These are phyloP conservation scores for Salvia miltiorrhiza DNA, from an alignment of 257 asterid genomes.

Conservation along the genomic window DNA sequence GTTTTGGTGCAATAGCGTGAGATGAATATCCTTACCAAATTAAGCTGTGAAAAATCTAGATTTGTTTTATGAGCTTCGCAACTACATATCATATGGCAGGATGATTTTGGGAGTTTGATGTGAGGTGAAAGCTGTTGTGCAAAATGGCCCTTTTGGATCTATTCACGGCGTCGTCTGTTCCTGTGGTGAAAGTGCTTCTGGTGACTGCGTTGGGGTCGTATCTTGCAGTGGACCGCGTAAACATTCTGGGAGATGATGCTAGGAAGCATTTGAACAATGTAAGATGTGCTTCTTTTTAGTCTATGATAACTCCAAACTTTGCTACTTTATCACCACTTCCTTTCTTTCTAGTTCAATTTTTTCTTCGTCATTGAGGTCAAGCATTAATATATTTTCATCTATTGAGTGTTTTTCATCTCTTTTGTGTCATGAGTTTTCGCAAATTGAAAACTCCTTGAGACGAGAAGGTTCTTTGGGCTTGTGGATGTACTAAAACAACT, in stretches of 20 bases:
- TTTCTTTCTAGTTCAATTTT: background rate
- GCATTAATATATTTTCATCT: too few species aligned
- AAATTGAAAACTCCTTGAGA: background rate
- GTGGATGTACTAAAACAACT: background rate
- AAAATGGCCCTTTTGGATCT: constrained; percentile 68
- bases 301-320: background rate
- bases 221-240: constrained; percentile 55
- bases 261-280: constrained; percentile 86
- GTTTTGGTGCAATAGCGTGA: background rate
- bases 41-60: background rate
- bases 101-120: background rate
- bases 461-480: background rate
- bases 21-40: background rate
- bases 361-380: too few species aligned
- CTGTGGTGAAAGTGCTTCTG: constrained; percentile 76
- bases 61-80: too few species aligned
- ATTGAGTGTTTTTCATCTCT: background rate
- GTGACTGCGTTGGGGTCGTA: constrained; percentile 71
- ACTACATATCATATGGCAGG: too few species aligned
- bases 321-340: background rate
- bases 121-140: constrained; percentile 7
- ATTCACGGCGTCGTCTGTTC: constrained; percentile 66
- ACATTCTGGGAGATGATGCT: constrained; percentile 68
- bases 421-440: background rate
- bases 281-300: constrained; percentile 5